Evolutionary conservation across 2,329 filamentous ascomycete genomes (phyloP), one percentile per base, ranked within the genome.

Genomic region (Penicillium sp.): DNA sequence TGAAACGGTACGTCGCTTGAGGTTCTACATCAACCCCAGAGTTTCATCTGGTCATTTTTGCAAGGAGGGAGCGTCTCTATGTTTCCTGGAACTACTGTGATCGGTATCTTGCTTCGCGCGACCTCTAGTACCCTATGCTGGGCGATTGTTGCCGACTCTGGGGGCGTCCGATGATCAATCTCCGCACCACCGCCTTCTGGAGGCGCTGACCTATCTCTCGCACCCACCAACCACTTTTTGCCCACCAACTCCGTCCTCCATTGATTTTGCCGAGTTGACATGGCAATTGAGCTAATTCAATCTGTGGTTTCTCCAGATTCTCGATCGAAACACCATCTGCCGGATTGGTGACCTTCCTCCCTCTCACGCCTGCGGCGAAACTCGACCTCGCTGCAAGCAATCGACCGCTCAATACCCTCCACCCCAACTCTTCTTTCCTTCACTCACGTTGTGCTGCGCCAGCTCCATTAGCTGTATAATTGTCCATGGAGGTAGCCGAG

Each of bases 401-500:
- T 48, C 46, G 57, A 56, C 46, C 52, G 47, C 53, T 48, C 54
- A 50, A 47, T 39, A 54, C 34, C n/a, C 34, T 31, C 39, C 46
- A 21, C 46, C 6, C 7, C 25, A 38, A 37, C 12, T 23, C 35
- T 49, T 44, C 38, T 42, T 49, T 15, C 18, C 46, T 18, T 13
- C 25, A 39, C 10, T 53, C n/a, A 51, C 46, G 44, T 34, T 13
- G 31, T 41, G 37, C 13, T 46, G 39, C 47, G 46, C 50, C 45
- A 56, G 35, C 40, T 42, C 35, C 44, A 21, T 35, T 23, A 46
- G 40, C 35, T 27, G 29, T 46, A 46, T 45, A 53, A 34, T 50
- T 56, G 35, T 51, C 57, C 39, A 77, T 77, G 75, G 74, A 77
- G 65, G 70, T 73, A 35, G 71, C 70, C 32, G 72, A 72, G 52